Base-by-base conservation (phyloP, 164 flowering plant species). In the Vitis rupestris region DNA sequence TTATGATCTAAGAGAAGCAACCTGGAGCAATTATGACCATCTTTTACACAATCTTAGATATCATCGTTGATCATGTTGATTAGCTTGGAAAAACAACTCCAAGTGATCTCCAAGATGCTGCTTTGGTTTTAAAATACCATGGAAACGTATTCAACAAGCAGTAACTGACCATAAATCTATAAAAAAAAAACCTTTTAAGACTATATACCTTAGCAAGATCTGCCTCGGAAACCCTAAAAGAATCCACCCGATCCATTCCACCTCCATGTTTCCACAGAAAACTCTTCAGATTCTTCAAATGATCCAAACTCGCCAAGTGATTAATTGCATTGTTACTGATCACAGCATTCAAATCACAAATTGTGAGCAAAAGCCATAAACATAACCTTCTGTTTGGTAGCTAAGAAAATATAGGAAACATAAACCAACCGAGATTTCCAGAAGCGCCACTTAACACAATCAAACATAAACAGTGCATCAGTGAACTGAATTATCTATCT, bases 231-330 rank as follows among this genome's bases (percentile, higher is more conserved):
- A 94, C 68, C 64, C 84, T 73, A 72, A 80, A 90, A 14, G 75
- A 73, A 73, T 87, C 90, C 13, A 89, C 61, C 9, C 77, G 74
- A 59, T 87, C 88, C 90, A 80, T 83, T 9, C 76, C 85, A 56
- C 90, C 90, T 23, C 97, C 97, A 63, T 89, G 60, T 71, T 82
- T 88, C 92, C 97, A 89, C 59, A 88, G 48, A 68, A 90, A 92
- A 50, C 75, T 75, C 86, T 85, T 90, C 82, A 89, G 72, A 63
- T 78, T 82, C 82, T 87, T 90, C 82, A 85, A 72, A 75, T 94
- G 97, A 66, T 86, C 85, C 27, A 48, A 72, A 74, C 97, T 85
- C 17, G 93, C 90, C 56, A 91, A 67, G 81, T 94, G 97, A 50
- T 55, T 74, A 59, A 92, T 90, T 1, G 86, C 91, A 69, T 94